A percentile compares a stretch with the other conserved stretches of the same genome.
Conservation (phyloP, 2,329 filamentous ascomycete species). For the Elsinoe necatrix region DNA sequence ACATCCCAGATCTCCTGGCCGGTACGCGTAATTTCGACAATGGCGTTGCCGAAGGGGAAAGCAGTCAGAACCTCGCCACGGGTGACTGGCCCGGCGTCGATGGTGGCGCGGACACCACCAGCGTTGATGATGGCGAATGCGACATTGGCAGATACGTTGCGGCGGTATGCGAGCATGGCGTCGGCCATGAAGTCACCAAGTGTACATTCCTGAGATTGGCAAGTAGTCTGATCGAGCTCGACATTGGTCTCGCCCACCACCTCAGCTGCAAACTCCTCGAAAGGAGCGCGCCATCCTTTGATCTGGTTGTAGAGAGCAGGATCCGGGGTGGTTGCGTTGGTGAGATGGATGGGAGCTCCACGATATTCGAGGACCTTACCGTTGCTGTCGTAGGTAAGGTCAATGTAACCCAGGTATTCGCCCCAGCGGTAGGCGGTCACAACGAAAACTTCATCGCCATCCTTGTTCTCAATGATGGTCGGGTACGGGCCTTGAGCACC, state of each 20-base stretch:
- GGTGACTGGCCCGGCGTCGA: constrained; percentile 53
- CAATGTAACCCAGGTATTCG: constrained; percentile 60
- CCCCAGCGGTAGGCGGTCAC: constrained; percentile 62
- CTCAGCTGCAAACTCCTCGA: constrained; percentile 51
- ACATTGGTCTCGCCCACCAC: constrained; percentile 49
- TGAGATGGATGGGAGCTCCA: constrained; percentile 56
- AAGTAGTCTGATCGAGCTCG: constrained; percentile 51
- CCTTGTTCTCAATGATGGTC: constrained; percentile 52
- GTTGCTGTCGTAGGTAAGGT: constrained; percentile 52
- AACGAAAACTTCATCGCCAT: constrained; percentile 59
- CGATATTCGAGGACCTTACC: constrained; percentile 56
- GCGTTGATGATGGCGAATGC: constrained; percentile 56
- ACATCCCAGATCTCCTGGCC: constrained; percentile 49
- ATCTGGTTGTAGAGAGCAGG: constrained; percentile 50
- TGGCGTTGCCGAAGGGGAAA: constrained; percentile 58
- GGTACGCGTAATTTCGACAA: constrained; percentile 49
- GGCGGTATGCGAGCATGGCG: constrained; percentile 54
- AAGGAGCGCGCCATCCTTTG: constrained; percentile 50
- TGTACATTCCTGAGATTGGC: constrained; percentile 50
- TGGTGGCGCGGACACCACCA: constrained; percentile 56
- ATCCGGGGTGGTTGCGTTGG: constrained; percentile 53
- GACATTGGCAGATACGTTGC: constrained; percentile 39
- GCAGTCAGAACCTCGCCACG: constrained; percentile 55
- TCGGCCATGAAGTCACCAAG: constrained; percentile 38
- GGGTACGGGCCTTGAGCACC: constrained; percentile 54